Evolutionary conservation across 2,329 filamentous ascomycete genomes (phyloP), one percentile per base, ranked within the genome.

Genomic region (Diaporthe capsici): DNA sequence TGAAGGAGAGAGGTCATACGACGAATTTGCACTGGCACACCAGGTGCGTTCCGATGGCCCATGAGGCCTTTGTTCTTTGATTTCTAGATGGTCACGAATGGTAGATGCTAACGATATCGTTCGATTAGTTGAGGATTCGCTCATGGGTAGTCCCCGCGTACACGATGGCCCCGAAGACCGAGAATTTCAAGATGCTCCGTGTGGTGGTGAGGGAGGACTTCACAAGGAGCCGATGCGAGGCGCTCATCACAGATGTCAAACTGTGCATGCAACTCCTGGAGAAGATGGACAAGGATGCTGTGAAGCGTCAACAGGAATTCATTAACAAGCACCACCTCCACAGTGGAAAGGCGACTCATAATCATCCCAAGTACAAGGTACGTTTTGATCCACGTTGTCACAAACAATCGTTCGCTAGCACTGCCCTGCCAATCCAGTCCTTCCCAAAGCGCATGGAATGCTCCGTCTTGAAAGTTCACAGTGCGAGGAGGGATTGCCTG

Each of bases 131-230:
- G 1, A 1, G 49, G 1, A 92, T 94, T 78, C 91, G 95, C 47
- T 94, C 95, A 58, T 98, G 96, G 96, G 94, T 98, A 42, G 94
- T 98, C 0, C 96, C 96, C 0, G 96, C 96, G 0, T 98, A 98
- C 86, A 98, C 96, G 53, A 98, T 98, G 96, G 96, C 96, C 0
- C 96, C 96, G 25, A 90, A 98, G 82, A 95, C 94, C 25, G 88
- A 94, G 74, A 88, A 92, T 78, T 89, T 98, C 81, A 97, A 98
- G 89, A 93, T 98, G 90, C 92, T 98, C 87, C 93, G 96, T 51
- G 92, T 98, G 6, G 96, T 98, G 0, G 94, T 98, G 6, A 92
- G 96, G 70, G 96, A 98, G 85, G 96, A 98, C 85, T 98, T 98
- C 80, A 94, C 92, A 63, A 92, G 94, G 83, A 92, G 89, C 79